Percentiles rank a stretch among this genome's conserved stretches.
phyloP scores from a whole-genome alignment of 2,329 filamentous ascomycete genomes.

The Claviceps arundinis region DNA sequence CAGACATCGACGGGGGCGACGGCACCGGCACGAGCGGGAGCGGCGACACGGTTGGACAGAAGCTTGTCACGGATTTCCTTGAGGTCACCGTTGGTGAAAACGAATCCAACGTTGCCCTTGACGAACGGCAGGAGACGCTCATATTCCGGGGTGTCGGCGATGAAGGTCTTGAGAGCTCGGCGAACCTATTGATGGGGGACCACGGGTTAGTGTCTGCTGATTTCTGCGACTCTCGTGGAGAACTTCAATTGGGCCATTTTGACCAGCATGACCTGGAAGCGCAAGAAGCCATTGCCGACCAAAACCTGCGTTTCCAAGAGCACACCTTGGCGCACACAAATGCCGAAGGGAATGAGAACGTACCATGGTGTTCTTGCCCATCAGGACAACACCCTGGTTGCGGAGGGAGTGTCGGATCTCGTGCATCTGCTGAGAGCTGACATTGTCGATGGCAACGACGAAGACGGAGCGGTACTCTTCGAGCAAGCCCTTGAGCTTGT shows the following conservation, averaged over 20 bases:
- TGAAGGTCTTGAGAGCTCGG: conserved; percentile 92
- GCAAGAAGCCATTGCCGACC: neutral
- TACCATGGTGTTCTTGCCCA: conserved; percentile 99
- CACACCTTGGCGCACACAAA: neutral
- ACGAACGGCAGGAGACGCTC: conserved; percentile 93
- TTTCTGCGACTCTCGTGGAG: neutral
- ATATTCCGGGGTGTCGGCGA: conserved; percentile 85
- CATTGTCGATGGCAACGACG: conserved; percentile 98
- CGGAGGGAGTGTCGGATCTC: conserved; percentile 92
- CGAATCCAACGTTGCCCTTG: conserved; percentile 96
- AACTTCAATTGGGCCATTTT: neutral
- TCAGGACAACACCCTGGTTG: conserved; percentile 85
- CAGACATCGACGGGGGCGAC: conserved; percentile 87
- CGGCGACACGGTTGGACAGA: conserved; percentile 91
- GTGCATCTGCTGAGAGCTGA: conserved; percentile 99
- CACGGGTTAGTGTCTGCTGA: neutral
- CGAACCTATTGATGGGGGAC: conserved; percentile 48
- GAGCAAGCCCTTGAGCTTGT: conserved; percentile 96
- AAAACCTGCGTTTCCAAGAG: too few species aligned
- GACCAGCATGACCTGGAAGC: neutral
- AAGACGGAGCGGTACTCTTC: conserved; percentile 96
- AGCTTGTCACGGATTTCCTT: conserved; percentile 91
- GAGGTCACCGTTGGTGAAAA: conserved; percentile 97
- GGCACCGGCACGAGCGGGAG: conserved; percentile 95
- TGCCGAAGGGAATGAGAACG: conserved; percentile 12